A percentile compares a stretch with the other conserved stretches of the same genome.
Evolutionary conservation across 768 basidiomycete species (phyloP).

Genomic region (Leccinum subgranulosum): DNA sequence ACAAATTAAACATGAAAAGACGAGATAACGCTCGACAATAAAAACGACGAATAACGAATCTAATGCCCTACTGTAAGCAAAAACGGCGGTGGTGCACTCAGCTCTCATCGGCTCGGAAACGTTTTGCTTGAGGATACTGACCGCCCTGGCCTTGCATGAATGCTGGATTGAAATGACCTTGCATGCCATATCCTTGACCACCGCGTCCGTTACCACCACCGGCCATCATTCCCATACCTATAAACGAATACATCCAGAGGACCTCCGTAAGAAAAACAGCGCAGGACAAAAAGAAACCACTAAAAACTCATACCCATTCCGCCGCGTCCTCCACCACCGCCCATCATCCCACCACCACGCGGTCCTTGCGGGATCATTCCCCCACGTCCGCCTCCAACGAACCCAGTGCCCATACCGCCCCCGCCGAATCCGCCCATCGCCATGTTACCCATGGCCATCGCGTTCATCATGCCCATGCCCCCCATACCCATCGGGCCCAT

Average conservation of each 20-base stretch:
- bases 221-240: slow-evolving; percentile 55
- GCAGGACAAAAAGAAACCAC: slow-evolving; percentile 16
- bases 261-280: slow-evolving; percentile 32
- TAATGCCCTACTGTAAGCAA: not conserved
- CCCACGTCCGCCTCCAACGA: slow-evolving; percentile 43
- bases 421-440: slow-evolving; percentile 44
- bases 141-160: slow-evolving; percentile 56
- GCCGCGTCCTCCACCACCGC: slow-evolving; percentile 34
- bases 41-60: not conserved
- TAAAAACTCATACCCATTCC: slow-evolving; percentile 53
- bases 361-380: slow-evolving; percentile 53
- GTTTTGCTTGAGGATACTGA: slow-evolving; percentile 45
- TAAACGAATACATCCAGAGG: slow-evolving; percentile 30
- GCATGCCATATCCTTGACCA: slow-evolving; percentile 47
- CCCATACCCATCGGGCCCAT: slow-evolving; percentile 43
- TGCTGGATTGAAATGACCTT: slow-evolving; percentile 73
- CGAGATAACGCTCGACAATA: slow-evolving; percentile 8
- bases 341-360: slow-evolving; percentile 48
- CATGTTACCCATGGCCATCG: slow-evolving; percentile 38
- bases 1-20: slow-evolving; percentile 22
- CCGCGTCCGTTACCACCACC: slow-evolving; percentile 31
- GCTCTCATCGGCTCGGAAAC: slow-evolving; percentile 50
- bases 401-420: slow-evolving; percentile 41
- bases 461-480: slow-evolving; percentile 37
- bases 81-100: slow-evolving; percentile 9